Base-by-base conservation (phyloP, 768 basidiomycete genomes). In the Xerocomellus chrysenteron region DNA sequence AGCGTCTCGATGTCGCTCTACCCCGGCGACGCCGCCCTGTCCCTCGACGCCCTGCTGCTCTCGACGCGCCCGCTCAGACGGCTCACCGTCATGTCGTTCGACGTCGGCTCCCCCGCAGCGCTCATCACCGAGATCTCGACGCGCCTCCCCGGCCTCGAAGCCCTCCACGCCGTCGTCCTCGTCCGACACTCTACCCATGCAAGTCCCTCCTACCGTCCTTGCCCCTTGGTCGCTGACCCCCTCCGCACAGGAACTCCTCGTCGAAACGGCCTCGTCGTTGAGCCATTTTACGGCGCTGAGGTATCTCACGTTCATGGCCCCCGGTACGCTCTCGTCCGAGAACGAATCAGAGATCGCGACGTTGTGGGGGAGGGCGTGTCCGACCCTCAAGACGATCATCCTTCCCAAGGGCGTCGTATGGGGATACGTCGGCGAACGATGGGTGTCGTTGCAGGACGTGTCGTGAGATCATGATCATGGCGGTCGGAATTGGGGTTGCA, bases 221-320 rank as follows among this genome's bases (percentile, higher is more conserved):
- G 17, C 11, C 17, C 17, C 8, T 2, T 4, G 9, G 2, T 11
- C 30, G 14, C 39, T 40, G 19, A 40, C 39, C 5, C 37, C 6
- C 14, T 14, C 16, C 21, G 2, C 21, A 1, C n/a, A 82, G 82
- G 74, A 75, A 26, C 64, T 74, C 11, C 63, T 86, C 10, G 65
- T 78, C 50, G 77, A 73, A 19, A 74, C 75, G 0, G 76, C 76
- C 0, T 64, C 71, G 0, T 64, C 72, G 30, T 69, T 86, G 4
- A 56, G 70, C 21, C 68, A 68, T 4, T 86, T 87, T 57, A 78
- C 68, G 44, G 66, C 72, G 16, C 63, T 80, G 9, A 57, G 64
- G 59, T 85, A 83, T 56, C 76, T 86, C 21, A 86, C 85, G 9
- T 83, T 84, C 63, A 84, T 87, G 76, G 81, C 82, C 2, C 76